Percentiles rank a stretch among this genome's conserved stretches.
Conservation (phyloP, 169 alveolate genomes). For the Cryptosporidium meleagridis region DNA sequence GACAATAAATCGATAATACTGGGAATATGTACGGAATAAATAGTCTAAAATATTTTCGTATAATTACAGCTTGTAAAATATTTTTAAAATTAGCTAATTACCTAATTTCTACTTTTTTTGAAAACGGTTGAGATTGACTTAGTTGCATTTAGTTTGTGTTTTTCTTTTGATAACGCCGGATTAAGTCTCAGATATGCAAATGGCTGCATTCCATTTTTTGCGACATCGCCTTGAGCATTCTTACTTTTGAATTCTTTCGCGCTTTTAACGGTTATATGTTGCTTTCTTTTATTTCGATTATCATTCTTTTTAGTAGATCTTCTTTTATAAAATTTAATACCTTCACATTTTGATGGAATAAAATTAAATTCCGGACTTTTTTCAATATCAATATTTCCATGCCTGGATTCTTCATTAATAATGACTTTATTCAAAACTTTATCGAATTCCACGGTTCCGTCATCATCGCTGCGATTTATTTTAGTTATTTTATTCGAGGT, state of each 20-base stretch:
- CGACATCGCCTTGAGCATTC: slow-evolving; percentile 26
- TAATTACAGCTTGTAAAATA: neutral
- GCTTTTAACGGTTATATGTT: slow-evolving; percentile 33
- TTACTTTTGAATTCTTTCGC: slow-evolving; percentile 55
- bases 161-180: slow-evolving; percentile 50
- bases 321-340: neutral
- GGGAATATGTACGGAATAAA: no score
- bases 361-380: neutral
- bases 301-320: neutral
- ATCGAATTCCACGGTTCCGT: slow-evolving; percentile 38
- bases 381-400: neutral
- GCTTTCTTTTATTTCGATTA: slow-evolving; percentile 17
- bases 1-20: neutral
- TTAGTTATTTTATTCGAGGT: neutral
- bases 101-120: slow-evolving; percentile 11
- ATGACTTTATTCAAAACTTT: slow-evolving; percentile 1
- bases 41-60: neutral
- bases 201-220: slow-evolving; percentile 51
- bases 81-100: neutral
- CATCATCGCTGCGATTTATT: neutral
- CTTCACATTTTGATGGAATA: neutral
- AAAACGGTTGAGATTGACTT: slow-evolving; percentile 17
- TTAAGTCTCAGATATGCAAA: slow-evolving; percentile 66
- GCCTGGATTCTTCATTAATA: neutral
- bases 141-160: slow-evolving; percentile 45